A percentile compares a stretch with the other conserved stretches of the same genome.
phyloP scores from a whole-genome alignment of 352 stramenopile species.

The Pythium myriotylum region DNA sequence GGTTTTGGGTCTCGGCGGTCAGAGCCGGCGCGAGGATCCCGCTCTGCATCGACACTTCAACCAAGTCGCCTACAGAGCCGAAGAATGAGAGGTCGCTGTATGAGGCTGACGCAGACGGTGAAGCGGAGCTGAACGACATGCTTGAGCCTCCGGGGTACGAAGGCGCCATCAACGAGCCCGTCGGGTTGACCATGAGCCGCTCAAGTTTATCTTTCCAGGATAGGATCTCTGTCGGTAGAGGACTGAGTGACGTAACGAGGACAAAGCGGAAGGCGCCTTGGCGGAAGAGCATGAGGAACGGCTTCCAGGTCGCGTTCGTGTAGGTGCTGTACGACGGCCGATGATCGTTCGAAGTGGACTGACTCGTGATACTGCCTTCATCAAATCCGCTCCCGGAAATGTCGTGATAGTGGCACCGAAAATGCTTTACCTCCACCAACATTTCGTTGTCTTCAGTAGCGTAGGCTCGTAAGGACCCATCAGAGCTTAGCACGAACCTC shows the following conservation, averaged over 20 bases:
- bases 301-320: constrained; percentile 37
- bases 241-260: constrained; percentile 49
- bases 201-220: constrained; percentile 67
- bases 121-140: constrained; percentile 2
- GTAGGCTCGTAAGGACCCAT: constrained; percentile 47
- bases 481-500: constrained; percentile 47
- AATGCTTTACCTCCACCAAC: constrained; percentile 52
- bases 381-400: constrained; percentile 18
- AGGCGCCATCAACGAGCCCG: background rate
- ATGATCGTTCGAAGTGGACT: background rate
- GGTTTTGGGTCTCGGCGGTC: constrained; percentile 9
- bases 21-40: constrained; percentile 27
- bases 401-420: constrained; percentile 52
- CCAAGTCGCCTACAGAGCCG: constrained; percentile 31
- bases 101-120: background rate
- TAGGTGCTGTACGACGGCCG: constrained; percentile 27
- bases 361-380: constrained; percentile 4
- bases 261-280: constrained; percentile 54
- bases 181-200: constrained; percentile 26
- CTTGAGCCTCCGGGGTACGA: constrained; percentile 3
- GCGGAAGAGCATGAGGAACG: constrained; percentile 63
- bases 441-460: constrained; percentile 34
- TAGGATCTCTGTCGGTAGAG: constrained; percentile 40
- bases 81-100: constrained; percentile 17
- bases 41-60: constrained; percentile 38